A percentile compares a stretch with the other conserved stretches of the same genome.
These are phyloP conservation scores for Fusarium domesticum DNA, from an alignment of 2,329 filamentous ascomycete genomes.

Conservation along the genomic window DNA sequence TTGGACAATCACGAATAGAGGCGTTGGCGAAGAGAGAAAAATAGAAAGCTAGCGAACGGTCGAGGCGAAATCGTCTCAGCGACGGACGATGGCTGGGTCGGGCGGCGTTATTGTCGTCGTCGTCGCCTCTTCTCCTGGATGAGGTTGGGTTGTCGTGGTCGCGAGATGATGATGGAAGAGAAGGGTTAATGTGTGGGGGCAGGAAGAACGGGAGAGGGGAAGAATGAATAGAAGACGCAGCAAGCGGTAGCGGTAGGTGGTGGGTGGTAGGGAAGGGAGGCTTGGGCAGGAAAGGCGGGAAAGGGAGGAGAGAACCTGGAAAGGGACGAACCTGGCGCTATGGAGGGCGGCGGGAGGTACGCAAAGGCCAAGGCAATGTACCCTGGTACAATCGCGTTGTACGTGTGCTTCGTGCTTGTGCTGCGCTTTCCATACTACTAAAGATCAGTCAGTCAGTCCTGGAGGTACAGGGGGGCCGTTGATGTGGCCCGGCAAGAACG, in stretches of 20 bases:
- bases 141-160: conserved; percentile 18
- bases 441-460: neutral
- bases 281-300: conserved; percentile 4
- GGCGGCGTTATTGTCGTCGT: conserved; percentile 27
- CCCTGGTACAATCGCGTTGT: conserved; percentile 12
- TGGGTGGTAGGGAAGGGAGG: conserved; percentile 9
- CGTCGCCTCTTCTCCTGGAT: conserved; percentile 1
- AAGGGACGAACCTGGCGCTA: conserved; percentile 5
- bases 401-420: conserved; percentile 6
- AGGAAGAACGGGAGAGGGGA: conserved; percentile 18
- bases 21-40: conserved; percentile 12
- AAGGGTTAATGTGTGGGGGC: conserved; percentile 24
- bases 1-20: conserved; percentile 18
- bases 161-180: conserved; percentile 22
- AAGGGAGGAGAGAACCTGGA: conserved; percentile 6
- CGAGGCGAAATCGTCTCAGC: conserved; percentile 29
- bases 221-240: conserved; percentile 14
- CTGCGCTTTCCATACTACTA: neutral
- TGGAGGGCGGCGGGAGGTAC: conserved; percentile 10
- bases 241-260: conserved; percentile 10
- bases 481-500: conserved; percentile 8
- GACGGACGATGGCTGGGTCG: conserved; percentile 25
- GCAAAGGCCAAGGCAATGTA: conserved; percentile 14
- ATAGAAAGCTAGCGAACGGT: conserved; percentile 23
- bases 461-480: conserved; percentile 7